These are phyloP conservation scores for Cercospora nicotianae DNA, from an alignment of 2,329 filamentous ascomycete genomes.

Conservation along the genomic window DNA sequence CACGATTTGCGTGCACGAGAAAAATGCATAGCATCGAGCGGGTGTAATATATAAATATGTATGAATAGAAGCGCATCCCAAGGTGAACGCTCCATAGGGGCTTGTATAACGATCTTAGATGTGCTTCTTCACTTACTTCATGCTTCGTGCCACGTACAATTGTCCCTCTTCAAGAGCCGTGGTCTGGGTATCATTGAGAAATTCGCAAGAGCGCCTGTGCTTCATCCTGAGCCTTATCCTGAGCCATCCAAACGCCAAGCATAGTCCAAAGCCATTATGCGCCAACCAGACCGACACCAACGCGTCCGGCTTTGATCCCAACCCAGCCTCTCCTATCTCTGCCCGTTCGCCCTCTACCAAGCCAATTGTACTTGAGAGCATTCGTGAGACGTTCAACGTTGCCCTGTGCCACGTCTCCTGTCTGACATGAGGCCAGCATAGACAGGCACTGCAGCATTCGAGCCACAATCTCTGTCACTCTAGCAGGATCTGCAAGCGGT, in stretches of 20 bases:
- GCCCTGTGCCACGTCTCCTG: conserved; percentile 69
- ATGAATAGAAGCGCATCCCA: neutral
- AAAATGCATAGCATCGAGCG: neutral
- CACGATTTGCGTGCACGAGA: neutral
- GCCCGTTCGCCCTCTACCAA: conserved; percentile 84
- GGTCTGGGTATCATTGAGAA: conserved; percentile 5
- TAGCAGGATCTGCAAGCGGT: conserved; percentile 50
- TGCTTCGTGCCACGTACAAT: neutral
- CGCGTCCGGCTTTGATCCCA: conserved; percentile 55
- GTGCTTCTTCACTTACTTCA: neutral
- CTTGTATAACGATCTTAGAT: neutral
- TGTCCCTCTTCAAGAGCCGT: neutral
- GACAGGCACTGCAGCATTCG: conserved; percentile 95
- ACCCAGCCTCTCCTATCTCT: conserved; percentile 88
- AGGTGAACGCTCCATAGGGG: neutral
- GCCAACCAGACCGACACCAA: conserved; percentile 34
- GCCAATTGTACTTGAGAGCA: conserved; percentile 93
- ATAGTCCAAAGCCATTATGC: conserved; percentile 7
- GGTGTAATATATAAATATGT: neutral
- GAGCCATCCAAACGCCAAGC: neutral
- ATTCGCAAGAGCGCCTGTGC: conserved; percentile 1
- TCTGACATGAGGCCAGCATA: conserved; percentile 76
- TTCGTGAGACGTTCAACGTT: conserved; percentile 82
- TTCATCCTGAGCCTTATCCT: neutral
- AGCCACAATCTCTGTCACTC: conserved; percentile 91